phyloP scores from a whole-genome alignment of 1,284 basidiomycete species.

The Hypsizygus ulmarius region DNA sequence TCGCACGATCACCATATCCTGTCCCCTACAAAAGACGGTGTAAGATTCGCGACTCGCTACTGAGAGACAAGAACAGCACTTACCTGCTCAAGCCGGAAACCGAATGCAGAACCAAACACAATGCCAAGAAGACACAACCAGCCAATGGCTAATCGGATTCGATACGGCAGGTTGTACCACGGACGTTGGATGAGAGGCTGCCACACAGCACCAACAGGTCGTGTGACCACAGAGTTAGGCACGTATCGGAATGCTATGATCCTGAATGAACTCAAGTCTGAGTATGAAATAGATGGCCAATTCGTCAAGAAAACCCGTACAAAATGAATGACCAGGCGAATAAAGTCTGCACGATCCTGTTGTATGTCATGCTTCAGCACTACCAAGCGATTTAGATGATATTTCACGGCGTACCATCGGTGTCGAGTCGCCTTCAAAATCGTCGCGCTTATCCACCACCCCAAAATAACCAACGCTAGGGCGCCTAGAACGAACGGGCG shows the following conservation, averaged over 20 bases:
- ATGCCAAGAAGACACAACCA: slow-evolving; percentile 74
- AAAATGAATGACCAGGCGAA: slow-evolving; percentile 79
- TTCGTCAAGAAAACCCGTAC: slow-evolving; percentile 29
- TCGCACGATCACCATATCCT: slow-evolving; percentile 72
- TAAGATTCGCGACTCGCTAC: not conserved
- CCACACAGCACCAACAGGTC: slow-evolving; percentile 69
- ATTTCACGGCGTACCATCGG: slow-evolving; percentile 52
- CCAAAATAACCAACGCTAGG: slow-evolving; percentile 62
- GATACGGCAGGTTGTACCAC: slow-evolving; percentile 65
- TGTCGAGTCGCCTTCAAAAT: slow-evolving; percentile 65
- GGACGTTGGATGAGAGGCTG: slow-evolving; percentile 59
- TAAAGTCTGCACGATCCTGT: slow-evolving; percentile 74
- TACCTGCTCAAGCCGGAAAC: slow-evolving; percentile 63
- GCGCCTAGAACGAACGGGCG: slow-evolving; percentile 48
- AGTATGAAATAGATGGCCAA: not conserved
- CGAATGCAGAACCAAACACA: slow-evolving; percentile 81
- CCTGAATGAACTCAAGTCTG: slow-evolving; percentile 33
- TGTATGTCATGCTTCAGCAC: slow-evolving; percentile 5
- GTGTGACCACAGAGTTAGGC: slow-evolving; percentile 62
- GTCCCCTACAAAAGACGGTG: slow-evolving; percentile 45
- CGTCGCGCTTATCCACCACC: slow-evolving; percentile 80
- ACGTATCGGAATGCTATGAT: slow-evolving; percentile 80
- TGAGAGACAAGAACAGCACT: slow-evolving; percentile 17
- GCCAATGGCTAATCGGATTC: slow-evolving; percentile 58
- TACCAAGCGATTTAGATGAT: slow-evolving; percentile 4